phyloP scores from a whole-genome alignment of 2,329 filamentous ascomycete genomes.

The Lasiodiplodia gonubiensis region DNA sequence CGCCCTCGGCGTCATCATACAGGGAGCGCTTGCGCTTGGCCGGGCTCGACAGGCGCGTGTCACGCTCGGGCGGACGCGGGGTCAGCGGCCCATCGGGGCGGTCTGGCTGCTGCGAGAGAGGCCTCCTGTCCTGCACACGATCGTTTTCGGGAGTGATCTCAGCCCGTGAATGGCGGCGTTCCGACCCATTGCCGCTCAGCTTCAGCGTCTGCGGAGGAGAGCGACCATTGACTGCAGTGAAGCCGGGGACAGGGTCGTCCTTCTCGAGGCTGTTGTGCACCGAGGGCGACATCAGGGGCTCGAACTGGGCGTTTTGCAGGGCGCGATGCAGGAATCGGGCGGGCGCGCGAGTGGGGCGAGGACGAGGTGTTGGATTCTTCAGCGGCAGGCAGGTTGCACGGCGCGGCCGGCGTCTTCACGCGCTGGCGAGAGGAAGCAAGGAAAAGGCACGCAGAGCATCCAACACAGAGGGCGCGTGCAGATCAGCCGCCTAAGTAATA shows the following conservation, averaged over 20 bases:
- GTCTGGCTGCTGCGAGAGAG: slow-evolving; percentile 33
- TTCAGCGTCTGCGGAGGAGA: slow-evolving; percentile 1
- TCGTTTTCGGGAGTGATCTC: slow-evolving; percentile 32
- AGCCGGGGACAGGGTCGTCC: slow-evolving; percentile 15
- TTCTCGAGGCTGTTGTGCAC: slow-evolving; percentile 16
- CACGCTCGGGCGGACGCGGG: not conserved
- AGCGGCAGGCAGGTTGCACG: slow-evolving; percentile 5
- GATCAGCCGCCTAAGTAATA: slow-evolving; percentile 11
- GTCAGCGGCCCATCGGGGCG: slow-evolving; percentile 31
- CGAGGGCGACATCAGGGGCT: slow-evolving; percentile 17
- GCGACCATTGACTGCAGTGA: slow-evolving; percentile 28
- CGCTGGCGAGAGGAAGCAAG: slow-evolving; percentile 18
- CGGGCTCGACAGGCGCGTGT: slow-evolving; percentile 38
- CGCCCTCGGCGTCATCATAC: slow-evolving; percentile 54
- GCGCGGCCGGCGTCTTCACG: not conserved
- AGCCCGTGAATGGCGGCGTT: slow-evolving; percentile 30
- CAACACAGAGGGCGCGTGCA: slow-evolving; percentile 1
- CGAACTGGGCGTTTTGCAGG: not conserved
- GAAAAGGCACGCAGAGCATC: slow-evolving; percentile 7
- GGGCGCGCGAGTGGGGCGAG: not conserved
- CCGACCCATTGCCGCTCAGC: not conserved
- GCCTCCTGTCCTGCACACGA: slow-evolving; percentile 30
- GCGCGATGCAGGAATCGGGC: not conserved
- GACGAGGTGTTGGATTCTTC: slow-evolving; percentile 5
- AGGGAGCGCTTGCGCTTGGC: slow-evolving; percentile 71